phyloP scores from a whole-genome alignment of 176 grass and related monocot species.

The Puya raimondii region DNA sequence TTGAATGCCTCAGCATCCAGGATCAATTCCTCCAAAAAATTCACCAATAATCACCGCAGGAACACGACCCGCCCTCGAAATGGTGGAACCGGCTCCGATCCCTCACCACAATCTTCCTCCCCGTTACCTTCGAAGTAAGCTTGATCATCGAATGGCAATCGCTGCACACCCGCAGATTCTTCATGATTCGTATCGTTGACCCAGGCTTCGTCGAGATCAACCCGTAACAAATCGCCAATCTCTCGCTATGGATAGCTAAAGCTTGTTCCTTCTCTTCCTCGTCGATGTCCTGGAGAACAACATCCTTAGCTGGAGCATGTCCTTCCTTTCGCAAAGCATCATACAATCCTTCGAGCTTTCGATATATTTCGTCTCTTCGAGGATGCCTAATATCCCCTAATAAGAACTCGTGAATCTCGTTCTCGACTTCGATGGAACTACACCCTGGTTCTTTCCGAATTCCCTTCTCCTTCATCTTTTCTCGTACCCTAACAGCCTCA shows the following conservation, averaged over 20 bases:
- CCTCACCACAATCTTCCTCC: slow-evolving; percentile 24
- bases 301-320: slow-evolving; percentile 11
- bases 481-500: neutral
- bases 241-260: slow-evolving; percentile 19
- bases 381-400: slow-evolving; percentile 18
- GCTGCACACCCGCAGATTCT: slow-evolving; percentile 22
- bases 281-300: slow-evolving; percentile 12
- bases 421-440: slow-evolving; percentile 19
- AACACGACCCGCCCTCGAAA: slow-evolving; percentile 17
- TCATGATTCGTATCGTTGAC: slow-evolving; percentile 8
- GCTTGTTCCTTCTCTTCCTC: slow-evolving; percentile 21
- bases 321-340: slow-evolving; percentile 7
- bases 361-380: slow-evolving; percentile 16
- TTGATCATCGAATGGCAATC: slow-evolving; percentile 24
- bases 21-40: neutral
- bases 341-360: slow-evolving; percentile 20
- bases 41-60: slow-evolving; percentile 26
- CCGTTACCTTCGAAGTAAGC: slow-evolving; percentile 16
- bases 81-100: slow-evolving; percentile 23
- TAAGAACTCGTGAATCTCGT: slow-evolving; percentile 24
- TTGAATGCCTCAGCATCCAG: neutral
- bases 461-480: slow-evolving; percentile 15
- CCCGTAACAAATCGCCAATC: slow-evolving; percentile 16
- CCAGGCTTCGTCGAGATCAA: slow-evolving; percentile 10
- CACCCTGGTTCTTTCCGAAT: slow-evolving; percentile 28